These are phyloP conservation scores for Kluyveromyces lactis DNA, from an alignment of 805 yeast species.

Conservation along the genomic window DNA sequence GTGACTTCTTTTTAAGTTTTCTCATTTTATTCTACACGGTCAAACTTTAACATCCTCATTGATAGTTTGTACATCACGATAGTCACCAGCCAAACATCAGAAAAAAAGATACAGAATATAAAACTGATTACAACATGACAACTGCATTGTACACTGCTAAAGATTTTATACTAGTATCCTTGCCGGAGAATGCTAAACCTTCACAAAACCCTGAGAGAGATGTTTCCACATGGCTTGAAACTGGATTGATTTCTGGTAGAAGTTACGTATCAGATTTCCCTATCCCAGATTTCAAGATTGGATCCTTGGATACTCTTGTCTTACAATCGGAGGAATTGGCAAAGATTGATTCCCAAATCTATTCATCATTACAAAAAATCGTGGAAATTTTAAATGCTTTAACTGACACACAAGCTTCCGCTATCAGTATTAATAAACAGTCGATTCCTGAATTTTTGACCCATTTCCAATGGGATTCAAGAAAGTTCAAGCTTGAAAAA, in stretches of 20 bases:
- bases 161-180: slow-evolving; percentile 42
- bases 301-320: slow-evolving; percentile 87
- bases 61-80: too few relatives aligned
- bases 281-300: slow-evolving; percentile 85
- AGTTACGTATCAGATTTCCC: slow-evolving; percentile 48
- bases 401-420: slow-evolving; percentile 35
- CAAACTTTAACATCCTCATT: too few relatives aligned
- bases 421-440: slow-evolving; percentile 45
- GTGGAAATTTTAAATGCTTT: slow-evolving; percentile 60
- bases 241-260: slow-evolving; percentile 47
- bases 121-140: slow-evolving; percentile 15
- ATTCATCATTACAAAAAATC: slow-evolving; percentile 59
- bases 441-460: slow-evolving; percentile 52
- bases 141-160: slow-evolving; percentile 27
- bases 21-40: too few relatives aligned
- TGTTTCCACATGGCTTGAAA: slow-evolving; percentile 45
- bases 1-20: too few relatives aligned
- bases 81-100: too few relatives aligned
- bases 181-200: slow-evolving; percentile 49
- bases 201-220: slow-evolving; percentile 34
- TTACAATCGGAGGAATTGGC: slow-evolving; percentile 83
- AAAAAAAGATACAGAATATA: too few relatives aligned
- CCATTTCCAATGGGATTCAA: slow-evolving; percentile 78
- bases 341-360: slow-evolving; percentile 75
- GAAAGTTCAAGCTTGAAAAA: slow-evolving; percentile 79